These are phyloP conservation scores for Hypholoma fasciculare DNA, from an alignment of 768 basidiomycete genomes.

Conservation along the genomic window DNA sequence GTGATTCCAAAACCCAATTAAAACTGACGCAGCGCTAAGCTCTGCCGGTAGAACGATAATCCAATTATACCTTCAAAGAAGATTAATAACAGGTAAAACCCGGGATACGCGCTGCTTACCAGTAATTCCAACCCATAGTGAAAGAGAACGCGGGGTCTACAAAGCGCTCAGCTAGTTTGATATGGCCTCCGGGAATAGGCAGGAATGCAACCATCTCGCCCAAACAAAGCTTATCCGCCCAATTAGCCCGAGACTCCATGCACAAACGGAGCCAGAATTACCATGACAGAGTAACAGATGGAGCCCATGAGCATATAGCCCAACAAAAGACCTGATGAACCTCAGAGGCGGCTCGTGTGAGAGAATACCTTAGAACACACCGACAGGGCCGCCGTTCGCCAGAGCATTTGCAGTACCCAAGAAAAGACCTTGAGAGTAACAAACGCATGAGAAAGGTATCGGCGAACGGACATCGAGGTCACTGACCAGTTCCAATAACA, in stretches of 20 bases:
- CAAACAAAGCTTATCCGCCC: slow-evolving; percentile 49
- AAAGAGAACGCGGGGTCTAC: slow-evolving; percentile 72
- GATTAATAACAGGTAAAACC: background rate
- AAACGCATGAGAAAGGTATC: background rate
- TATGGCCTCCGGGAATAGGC: slow-evolving; percentile 77
- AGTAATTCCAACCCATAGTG: slow-evolving; percentile 52
- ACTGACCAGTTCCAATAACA: slow-evolving; percentile 52
- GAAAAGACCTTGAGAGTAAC: slow-evolving; percentile 52
- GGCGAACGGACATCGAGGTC: slow-evolving; percentile 4
- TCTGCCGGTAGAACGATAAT: slow-evolving; percentile 70
- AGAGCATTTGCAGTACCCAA: slow-evolving; percentile 59
- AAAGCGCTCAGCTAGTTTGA: slow-evolving; percentile 78
- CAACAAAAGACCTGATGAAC: slow-evolving; percentile 53
- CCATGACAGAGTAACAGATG: slow-evolving; percentile 74
- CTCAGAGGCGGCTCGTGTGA: background rate
- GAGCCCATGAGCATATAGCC: slow-evolving; percentile 69
- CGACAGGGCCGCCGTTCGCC: slow-evolving; percentile 64
- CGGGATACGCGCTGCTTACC: slow-evolving; percentile 18
- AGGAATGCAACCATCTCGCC: slow-evolving; percentile 78
- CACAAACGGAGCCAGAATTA: slow-evolving; percentile 17
- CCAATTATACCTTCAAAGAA: slow-evolving; percentile 56
- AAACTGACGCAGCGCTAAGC: slow-evolving; percentile 70
- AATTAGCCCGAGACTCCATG: background rate
- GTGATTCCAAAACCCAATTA: slow-evolving; percentile 74
- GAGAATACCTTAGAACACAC: slow-evolving; percentile 24